phyloP scores from a whole-genome alignment of 257 asterid species.

The Ehretia macrophylla region DNA sequence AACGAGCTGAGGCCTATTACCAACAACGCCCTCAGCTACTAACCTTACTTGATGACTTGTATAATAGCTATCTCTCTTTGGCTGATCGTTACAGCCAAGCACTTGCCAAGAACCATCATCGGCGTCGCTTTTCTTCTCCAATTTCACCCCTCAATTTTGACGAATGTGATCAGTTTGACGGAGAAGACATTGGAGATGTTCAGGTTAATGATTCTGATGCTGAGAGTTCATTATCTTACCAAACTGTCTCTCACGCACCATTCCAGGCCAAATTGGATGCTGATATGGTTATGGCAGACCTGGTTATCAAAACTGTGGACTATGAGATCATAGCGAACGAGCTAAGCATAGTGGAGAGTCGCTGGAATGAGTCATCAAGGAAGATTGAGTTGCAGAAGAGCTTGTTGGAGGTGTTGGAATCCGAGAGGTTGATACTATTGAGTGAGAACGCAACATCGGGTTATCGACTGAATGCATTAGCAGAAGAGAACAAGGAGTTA shows the following conservation, averaged over 20 bases:
- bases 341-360: conserved; percentile 45
- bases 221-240: conserved; percentile 71
- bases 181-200: conserved; percentile 37
- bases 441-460: conserved; percentile 74
- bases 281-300: conserved; percentile 60
- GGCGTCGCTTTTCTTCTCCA: conserved; percentile 51
- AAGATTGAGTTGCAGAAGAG: conserved; percentile 84
- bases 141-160: conserved; percentile 29
- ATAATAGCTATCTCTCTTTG: conserved; percentile 70
- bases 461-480: conserved; percentile 58
- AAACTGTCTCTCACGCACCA: conserved; percentile 24
- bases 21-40: conserved; percentile 82
- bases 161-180: conserved; percentile 29
- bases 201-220: conserved; percentile 46
- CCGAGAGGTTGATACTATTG: conserved; percentile 77
- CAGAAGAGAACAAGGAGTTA: conserved; percentile 78
- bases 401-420: conserved; percentile 80
- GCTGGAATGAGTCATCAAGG: conserved; percentile 50
- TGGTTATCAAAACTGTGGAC: conserved; percentile 67
- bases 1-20: conserved; percentile 76
- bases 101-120: conserved; percentile 50
- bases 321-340: conserved; percentile 57
- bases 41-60: conserved; percentile 65
- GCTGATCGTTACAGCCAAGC: conserved; percentile 83
- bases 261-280: conserved; percentile 30